Percentiles rank a stretch among this genome's conserved stretches.
Conservation (phyloP, 2,329 filamentous ascomycete genomes). For the Corynespora cassiicola region DNA sequence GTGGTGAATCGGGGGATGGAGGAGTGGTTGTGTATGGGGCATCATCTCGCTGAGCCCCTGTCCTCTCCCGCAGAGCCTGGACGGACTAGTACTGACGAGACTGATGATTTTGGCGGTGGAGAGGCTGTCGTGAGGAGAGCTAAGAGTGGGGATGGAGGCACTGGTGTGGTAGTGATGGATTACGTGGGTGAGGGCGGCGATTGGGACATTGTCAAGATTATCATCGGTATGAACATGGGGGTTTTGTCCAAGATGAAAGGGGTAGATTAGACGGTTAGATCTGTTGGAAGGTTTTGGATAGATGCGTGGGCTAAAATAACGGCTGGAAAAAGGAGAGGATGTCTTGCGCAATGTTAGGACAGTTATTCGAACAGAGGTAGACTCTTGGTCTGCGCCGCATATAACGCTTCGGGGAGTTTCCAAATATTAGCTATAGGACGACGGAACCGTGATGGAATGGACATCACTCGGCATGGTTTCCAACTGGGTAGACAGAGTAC, state of each 20-base stretch:
- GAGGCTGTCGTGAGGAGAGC: slow-evolving; percentile 55
- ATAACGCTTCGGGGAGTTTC: no score
- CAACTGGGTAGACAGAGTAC: no score
- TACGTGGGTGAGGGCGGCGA: slow-evolving; percentile 88
- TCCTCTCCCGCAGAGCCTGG: slow-evolving; percentile 11
- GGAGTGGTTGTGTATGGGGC: slow-evolving; percentile 63
- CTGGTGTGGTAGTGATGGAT: slow-evolving; percentile 90
- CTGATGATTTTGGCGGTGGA: slow-evolving; percentile 15
- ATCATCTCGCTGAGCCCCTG: slow-evolving; percentile 44
- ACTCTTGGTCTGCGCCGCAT: no score
- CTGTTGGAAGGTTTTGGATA: no score
- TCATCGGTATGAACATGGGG: slow-evolving; percentile 88
- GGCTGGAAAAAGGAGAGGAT: no score
- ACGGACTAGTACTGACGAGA: slow-evolving; percentile 12
- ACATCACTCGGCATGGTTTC: no score
- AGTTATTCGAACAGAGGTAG: no score
- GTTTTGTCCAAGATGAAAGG: slow-evolving; percentile 39
- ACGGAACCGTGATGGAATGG: no score
- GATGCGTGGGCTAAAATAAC: no score
- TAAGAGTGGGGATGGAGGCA: slow-evolving; percentile 66
- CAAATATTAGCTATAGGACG: no score
- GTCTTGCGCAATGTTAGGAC: no score
- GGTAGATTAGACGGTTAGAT: no score
- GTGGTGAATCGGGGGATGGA: slow-evolving; percentile 82
- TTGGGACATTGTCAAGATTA: slow-evolving; percentile 87